Evolutionary conservation across 2,329 filamentous ascomycete genomes (phyloP), one percentile per base, ranked within the genome.

Genomic region (Orbilia blumenaviensis): DNA sequence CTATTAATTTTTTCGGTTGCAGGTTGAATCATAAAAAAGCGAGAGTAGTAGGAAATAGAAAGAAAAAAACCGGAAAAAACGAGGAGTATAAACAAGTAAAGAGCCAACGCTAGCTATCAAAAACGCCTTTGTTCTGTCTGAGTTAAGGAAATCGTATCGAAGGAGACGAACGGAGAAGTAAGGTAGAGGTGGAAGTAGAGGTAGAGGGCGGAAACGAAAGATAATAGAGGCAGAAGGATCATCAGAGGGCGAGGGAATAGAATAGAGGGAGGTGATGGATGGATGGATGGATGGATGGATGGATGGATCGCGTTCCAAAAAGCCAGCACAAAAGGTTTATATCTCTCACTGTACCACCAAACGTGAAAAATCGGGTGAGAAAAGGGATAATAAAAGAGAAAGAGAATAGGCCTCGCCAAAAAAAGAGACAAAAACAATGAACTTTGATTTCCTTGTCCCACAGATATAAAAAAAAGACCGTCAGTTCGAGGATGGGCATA

Each of bases 1-100:
- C 16, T 56, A 56, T 56, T 56, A 56, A 38, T 56, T 56, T 56
- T 56, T n/a, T n/a, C n/a, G n/a, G n/a, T n/a, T n/a, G n/a, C n/a
- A n/a, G 52, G 3, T 10, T 6, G 29, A 10, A 10, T 5, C 10
- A 14, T 38, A 29, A 56, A 38, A 56, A 56, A 56, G 52, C 32
- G 52, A 56, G 52, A 56, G 52, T 56, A 38, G 16, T 3, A 38
- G 32, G 25, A 56, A 21, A 16, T 23, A 25, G 14, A 14, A 23
- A 23, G 36, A 38, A 36, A 56, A 32, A 18, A 34, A 34, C 18
- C 16, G n/a, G 6, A 10, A 67, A 67, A 27, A 38, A 18, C 56
- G n/a, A n/a, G n/a, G n/a, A n/a, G n/a, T n/a, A n/a, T n/a, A n/a
- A n/a, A n/a, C n/a, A n/a, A n/a, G n/a, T n/a, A 42, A 10, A 21